Percentiles rank a stretch among this genome's conserved stretches.
Conservation (phyloP, 495 filamentous ascomycete species). For the Penicillium cataractarum region DNA sequence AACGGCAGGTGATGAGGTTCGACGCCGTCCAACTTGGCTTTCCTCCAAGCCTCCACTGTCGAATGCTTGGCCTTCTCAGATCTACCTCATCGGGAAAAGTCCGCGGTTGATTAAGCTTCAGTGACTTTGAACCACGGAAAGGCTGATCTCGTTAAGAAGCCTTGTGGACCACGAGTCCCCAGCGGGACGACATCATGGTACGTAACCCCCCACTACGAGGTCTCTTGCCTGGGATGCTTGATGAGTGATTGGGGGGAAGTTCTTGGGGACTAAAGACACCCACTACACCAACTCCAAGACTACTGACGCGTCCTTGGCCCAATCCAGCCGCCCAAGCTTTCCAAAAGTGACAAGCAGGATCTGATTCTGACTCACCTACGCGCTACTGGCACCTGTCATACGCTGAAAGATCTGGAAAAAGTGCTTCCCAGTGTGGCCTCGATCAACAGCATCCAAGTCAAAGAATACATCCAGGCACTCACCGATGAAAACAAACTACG, state of each 20-base stretch:
- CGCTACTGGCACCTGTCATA: constrained; percentile 65
- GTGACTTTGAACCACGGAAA: constrained; percentile 8
- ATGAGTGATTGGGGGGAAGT: background rate
- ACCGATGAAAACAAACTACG: constrained; percentile 66
- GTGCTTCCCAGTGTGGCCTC: constrained; percentile 65
- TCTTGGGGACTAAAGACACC: background rate
- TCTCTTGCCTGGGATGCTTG: background rate
- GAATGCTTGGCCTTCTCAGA: constrained; percentile 16
- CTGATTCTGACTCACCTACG: constrained; percentile 68
- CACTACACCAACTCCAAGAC: background rate
- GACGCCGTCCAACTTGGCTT: background rate
- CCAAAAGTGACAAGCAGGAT: constrained; percentile 62
- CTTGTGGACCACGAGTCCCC: constrained; percentile 9
- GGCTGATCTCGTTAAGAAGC: background rate
- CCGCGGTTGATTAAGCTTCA: constrained; percentile 13
- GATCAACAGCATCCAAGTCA: constrained; percentile 71
- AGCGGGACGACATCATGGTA: constrained; percentile 29
- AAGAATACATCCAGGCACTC: constrained; percentile 68
- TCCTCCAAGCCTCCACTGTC: constrained; percentile 9
- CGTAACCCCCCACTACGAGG: constrained; percentile 12
- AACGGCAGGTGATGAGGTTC: background rate
- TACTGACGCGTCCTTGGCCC: constrained; percentile 23
- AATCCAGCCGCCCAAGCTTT: constrained; percentile 64
- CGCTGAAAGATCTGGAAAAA: constrained; percentile 77
- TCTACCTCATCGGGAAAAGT: constrained; percentile 13